Conservation (phyloP, 805 yeast genomes). For the Tetrapisispora namnaoensis region DNA sequence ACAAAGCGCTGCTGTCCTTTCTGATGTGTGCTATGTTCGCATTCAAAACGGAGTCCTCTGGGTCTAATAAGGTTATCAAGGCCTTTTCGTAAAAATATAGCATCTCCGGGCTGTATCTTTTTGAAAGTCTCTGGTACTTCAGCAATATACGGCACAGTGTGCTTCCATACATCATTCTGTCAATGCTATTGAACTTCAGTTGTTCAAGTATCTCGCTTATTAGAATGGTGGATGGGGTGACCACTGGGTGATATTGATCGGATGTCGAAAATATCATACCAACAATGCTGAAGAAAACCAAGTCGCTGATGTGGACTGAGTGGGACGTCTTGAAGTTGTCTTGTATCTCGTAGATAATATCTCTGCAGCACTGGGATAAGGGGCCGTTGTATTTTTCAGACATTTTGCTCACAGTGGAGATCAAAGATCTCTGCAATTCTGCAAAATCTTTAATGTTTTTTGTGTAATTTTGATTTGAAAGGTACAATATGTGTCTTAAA, state of each 20-base stretch:
- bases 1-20: conserved; percentile 14
- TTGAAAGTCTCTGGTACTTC: conserved; percentile 69
- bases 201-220: conserved; percentile 63
- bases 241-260: conserved; percentile 87
- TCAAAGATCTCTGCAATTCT: conserved; percentile 34
- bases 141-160: conserved; percentile 55
- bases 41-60: neutral
- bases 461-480: conserved; percentile 33
- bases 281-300: conserved; percentile 57
- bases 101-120: conserved; percentile 77
- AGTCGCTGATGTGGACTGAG: conserved; percentile 37
- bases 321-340: conserved; percentile 38
- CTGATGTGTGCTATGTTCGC: conserved; percentile 5
- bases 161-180: conserved; percentile 47
- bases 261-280: conserved; percentile 87
- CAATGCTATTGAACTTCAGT: conserved; percentile 32
- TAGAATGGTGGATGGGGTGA: conserved; percentile 69
- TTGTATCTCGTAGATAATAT: conserved; percentile 46
- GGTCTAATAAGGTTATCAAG: conserved; percentile 32
- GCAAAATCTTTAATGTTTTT: conserved; percentile 30
- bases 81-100: conserved; percentile 47
- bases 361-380: conserved; percentile 54
- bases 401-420: conserved; percentile 42
- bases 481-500: conserved; percentile 48
- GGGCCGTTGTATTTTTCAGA: conserved; percentile 56